Conservation (phyloP, 179 eudicot species). For the Silene coronaria region DNA sequence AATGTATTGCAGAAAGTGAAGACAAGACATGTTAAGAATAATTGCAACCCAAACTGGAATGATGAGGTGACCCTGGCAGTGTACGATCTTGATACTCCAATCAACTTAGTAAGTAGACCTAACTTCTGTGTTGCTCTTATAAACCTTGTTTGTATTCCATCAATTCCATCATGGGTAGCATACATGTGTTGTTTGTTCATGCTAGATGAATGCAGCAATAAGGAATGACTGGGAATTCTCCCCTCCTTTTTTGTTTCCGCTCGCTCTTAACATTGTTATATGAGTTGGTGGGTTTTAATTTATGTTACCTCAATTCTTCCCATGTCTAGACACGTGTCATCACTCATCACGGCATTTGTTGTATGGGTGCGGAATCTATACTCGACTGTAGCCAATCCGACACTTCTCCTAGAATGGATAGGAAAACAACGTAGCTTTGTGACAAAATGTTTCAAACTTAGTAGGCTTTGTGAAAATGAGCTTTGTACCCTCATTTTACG, state of each 20-base stretch:
- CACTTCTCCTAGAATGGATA: no score
- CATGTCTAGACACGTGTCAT: no score
- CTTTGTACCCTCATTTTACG: no score
- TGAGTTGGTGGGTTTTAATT: not conserved
- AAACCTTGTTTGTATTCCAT: no score
- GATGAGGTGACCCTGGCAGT: conserved; percentile 62
- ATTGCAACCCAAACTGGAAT: conserved; percentile 69
- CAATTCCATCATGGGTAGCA: not conserved
- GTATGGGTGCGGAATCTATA: no score
- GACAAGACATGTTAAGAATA: conserved; percentile 42
- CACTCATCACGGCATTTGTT: no score
- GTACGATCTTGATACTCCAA: conserved; percentile 38
- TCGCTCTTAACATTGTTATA: not conserved
- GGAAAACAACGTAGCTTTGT: no score
- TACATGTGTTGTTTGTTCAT: not conserved
- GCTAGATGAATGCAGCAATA: not conserved
- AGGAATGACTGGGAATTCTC: not conserved
- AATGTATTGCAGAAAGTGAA: conserved; percentile 47
- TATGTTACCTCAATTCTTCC: no score
- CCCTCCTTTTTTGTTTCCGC: not conserved
- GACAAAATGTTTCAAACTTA: no score
- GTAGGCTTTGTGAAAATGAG: no score
- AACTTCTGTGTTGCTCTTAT: not conserved
- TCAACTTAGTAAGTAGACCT: conserved; percentile 42
- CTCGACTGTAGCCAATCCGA: no score